Base-by-base conservation (phyloP, 331 rosid species). In the Phaseolus coccineus region DNA sequence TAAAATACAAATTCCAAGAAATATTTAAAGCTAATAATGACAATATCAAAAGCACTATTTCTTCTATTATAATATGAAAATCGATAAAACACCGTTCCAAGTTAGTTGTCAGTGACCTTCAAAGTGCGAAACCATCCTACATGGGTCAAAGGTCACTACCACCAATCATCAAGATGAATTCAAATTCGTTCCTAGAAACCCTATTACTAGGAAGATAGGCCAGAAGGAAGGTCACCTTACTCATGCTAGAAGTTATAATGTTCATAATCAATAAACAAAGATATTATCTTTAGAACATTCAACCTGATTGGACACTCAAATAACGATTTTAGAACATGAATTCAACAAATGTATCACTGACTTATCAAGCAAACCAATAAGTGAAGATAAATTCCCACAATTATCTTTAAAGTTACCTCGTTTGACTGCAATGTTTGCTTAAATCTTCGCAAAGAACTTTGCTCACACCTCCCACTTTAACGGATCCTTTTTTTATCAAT, bases 361-460 rank as follows among this genome's bases (percentile, higher is more conserved):
- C 56, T 48, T 73, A 73, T 63, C 69, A 74, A 22, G 76, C 53
- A 74, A 66, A 82, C 51, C 63, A 74, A 50, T 19, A n/a, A 51
- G 57, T 47, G 16, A 16, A 59, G 64, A 69, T 69, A 25, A 82
- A 77, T 61, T 69, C 65, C 35, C 11, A 47, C 33, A 51, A 69
- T 64, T 69, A 72, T 69, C 30, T 58, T 76, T 58, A 42, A 80
- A 28, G 65, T 69, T 87, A 93, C 98, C 94, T 88, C 6, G 79
- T 80, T 76, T 75, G 88, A 86, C 88, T 83, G 88, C 97, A 96
- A 82, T 96, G 99, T 79, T 85, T 76, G 87, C 97, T 93, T 84
- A 95, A 85, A 89, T 91, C 93, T 84, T 91, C 87, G 79, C 99
- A 95, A 74, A 95, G 91, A 86, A 91, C 93, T 84, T 88, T 90